phyloP scores from a whole-genome alignment of 768 basidiomycete genomes.

The Russula virescens region DNA sequence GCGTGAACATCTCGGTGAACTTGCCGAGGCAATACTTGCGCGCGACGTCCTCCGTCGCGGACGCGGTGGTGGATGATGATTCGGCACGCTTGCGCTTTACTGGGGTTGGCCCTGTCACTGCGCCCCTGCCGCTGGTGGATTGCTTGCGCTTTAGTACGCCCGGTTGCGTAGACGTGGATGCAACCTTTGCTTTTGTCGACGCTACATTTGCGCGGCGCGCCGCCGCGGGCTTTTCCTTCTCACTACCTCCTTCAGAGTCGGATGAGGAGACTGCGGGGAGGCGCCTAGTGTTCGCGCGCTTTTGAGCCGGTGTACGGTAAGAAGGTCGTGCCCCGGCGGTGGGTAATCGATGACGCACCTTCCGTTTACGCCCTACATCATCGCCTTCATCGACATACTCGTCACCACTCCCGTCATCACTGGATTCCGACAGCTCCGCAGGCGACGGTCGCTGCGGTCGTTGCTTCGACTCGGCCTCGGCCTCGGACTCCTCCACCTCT shows the following conservation, averaged over 20 bases:
- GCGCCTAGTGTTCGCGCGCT: conserved; percentile 7
- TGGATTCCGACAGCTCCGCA: conserved; percentile 26
- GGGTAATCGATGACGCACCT: conserved; percentile 36
- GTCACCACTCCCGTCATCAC: conserved; percentile 49
- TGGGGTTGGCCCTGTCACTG: conserved; percentile 34
- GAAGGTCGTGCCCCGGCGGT: background rate
- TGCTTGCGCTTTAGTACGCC: conserved; percentile 49
- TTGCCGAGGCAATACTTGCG: conserved; percentile 79
- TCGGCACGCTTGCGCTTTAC: conserved; percentile 46
- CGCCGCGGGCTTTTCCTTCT: background rate
- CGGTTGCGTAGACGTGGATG: conserved; percentile 7
- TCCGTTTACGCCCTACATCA: conserved; percentile 35
- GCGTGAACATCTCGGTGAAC: conserved; percentile 62
- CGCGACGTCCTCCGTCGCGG: conserved; percentile 54
- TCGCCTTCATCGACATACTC: conserved; percentile 59
- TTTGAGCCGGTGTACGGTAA: background rate
- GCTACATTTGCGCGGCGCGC: conserved; percentile 20
- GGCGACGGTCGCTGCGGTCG: conserved; percentile 9
- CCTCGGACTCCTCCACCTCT: conserved; percentile 40
- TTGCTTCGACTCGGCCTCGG: conserved; percentile 37
- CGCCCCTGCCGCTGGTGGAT: conserved; percentile 23
- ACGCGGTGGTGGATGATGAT: conserved; percentile 27
- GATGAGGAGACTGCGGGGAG: conserved; percentile 7
- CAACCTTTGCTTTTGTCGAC: conserved; percentile 4
- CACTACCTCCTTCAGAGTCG: conserved; percentile 10